A percentile compares a stretch with the other conserved stretches of the same genome.
Conservation (phyloP, 495 filamentous ascomycete genomes). For the Penicillium odoratum region DNA sequence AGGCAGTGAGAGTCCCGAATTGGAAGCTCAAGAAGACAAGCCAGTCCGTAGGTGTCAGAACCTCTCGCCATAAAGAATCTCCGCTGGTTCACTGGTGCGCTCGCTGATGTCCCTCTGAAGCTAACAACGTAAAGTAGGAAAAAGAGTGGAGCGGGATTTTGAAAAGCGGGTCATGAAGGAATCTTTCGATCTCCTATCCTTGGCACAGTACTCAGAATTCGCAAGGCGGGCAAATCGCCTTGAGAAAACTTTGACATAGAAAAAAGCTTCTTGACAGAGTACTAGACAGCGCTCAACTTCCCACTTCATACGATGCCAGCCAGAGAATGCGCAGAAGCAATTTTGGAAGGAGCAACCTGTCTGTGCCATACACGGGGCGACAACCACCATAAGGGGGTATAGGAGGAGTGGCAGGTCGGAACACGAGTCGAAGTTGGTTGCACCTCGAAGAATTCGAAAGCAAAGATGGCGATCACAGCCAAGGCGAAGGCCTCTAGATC, state of each 20-base stretch:
- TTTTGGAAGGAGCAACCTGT: constrained; percentile 41
- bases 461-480: constrained; percentile 54
- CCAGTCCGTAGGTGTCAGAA: neutral
- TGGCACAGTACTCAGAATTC: constrained; percentile 38
- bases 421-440: constrained; percentile 37
- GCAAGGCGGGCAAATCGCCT: constrained; percentile 25
- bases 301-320: constrained; percentile 38
- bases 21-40: constrained; percentile 4
- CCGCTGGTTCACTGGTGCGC: constrained; percentile 58
- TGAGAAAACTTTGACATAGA: constrained; percentile 16
- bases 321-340: constrained; percentile 31
- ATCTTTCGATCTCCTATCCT: constrained; percentile 30
- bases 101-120: constrained; percentile 55
- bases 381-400: constrained; percentile 27
- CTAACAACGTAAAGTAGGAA: constrained; percentile 25
- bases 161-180: constrained; percentile 24
- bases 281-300: constrained; percentile 51
- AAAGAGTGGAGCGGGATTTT: constrained; percentile 20
- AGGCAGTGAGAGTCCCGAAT: constrained; percentile 12
- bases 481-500: constrained; percentile 60
- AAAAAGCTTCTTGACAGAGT: constrained; percentile 29
- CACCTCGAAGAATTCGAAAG: constrained; percentile 48
- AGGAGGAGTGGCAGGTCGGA: constrained; percentile 32
- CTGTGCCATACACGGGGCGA: constrained; percentile 33
- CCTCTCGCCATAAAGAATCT: constrained; percentile 11